A percentile compares a stretch with the other conserved stretches of the same genome.
Evolutionary conservation across 2,329 filamentous ascomycete species (phyloP).

Genomic region (Penicillium sp.): DNA sequence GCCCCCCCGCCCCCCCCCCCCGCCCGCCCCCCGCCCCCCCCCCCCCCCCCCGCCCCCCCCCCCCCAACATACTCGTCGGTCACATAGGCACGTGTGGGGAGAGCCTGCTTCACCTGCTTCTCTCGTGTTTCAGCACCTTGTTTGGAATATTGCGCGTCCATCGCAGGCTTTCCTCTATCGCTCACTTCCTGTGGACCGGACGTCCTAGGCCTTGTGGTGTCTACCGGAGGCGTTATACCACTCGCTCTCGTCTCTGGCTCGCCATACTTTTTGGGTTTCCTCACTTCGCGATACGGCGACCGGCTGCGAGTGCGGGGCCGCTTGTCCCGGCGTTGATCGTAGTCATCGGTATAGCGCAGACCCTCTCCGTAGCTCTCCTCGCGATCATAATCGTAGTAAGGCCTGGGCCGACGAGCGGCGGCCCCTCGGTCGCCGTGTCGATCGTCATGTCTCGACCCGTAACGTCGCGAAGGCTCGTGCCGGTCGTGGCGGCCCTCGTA

Average conservation of each 20-base stretch:
- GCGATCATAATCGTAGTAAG: slow-evolving; percentile 54
- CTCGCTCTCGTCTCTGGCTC: slow-evolving; percentile 31
- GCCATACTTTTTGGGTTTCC: slow-evolving; percentile 41
- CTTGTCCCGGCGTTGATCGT: slow-evolving; percentile 51
- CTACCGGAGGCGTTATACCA: slow-evolving; percentile 27
- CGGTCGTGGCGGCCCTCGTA: slow-evolving; percentile 27
- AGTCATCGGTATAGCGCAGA: slow-evolving; percentile 53
- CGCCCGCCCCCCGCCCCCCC: no score
- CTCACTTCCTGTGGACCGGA: slow-evolving; percentile 60
- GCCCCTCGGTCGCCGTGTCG: slow-evolving; percentile 39
- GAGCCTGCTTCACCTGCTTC: slow-evolving; percentile 56
- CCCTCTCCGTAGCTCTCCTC: slow-evolving; percentile 41
- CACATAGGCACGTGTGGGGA: slow-evolving; percentile 36
- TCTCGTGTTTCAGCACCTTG: slow-evolving; percentile 66
- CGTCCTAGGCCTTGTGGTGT: slow-evolving; percentile 49
- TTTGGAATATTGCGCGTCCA: slow-evolving; percentile 58
- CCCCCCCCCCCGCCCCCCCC: no score
- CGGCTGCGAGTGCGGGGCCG: slow-evolving; percentile 56
- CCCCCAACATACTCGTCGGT: slow-evolving; percentile 48
- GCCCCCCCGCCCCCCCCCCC: no score
- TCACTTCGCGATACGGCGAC: slow-evolving; percentile 44
- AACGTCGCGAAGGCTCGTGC: slow-evolving; percentile 33
- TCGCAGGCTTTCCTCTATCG: slow-evolving; percentile 61
- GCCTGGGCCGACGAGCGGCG: slow-evolving; percentile 38
- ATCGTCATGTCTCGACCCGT: slow-evolving; percentile 41